Evolutionary conservation across 331 rosid genomes (phyloP).

Genomic region (Malus hybrid): DNA sequence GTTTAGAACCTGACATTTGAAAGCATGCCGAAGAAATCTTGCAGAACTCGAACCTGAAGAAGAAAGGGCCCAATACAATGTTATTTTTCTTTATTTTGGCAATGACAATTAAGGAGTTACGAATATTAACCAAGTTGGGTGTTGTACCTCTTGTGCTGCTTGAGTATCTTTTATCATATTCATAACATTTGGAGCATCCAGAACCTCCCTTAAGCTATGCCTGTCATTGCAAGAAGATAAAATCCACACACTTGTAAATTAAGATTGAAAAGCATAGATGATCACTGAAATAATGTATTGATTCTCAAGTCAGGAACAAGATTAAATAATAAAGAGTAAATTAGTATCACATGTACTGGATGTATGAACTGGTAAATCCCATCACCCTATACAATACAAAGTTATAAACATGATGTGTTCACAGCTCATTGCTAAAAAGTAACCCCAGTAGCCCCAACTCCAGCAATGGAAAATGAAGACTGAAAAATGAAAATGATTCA

Average conservation of each 20-base stretch:
- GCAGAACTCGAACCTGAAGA: conserved; percentile 72
- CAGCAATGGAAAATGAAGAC: background rate
- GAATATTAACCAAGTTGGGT: conserved; percentile 5
- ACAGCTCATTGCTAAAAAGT: background rate
- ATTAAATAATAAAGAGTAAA: background rate
- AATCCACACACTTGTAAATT: background rate
- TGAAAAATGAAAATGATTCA: background rate
- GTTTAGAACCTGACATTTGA: conserved; percentile 73
- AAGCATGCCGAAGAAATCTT: conserved; percentile 87
- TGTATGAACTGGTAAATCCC: background rate
- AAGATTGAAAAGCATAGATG: background rate
- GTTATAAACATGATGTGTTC: background rate
- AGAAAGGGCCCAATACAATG: background rate
- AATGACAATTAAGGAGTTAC: conserved; percentile 5
- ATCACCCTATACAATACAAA: background rate
- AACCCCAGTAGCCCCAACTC: too few relatives aligned
- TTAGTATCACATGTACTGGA: background rate
- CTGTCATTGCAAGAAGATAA: conserved; percentile 25
- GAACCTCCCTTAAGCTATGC: conserved; percentile 90
- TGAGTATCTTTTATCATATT: conserved; percentile 89
- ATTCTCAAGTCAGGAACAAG: background rate
- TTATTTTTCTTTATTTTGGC: background rate
- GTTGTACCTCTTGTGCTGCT: conserved; percentile 88
- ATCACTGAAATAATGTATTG: background rate
- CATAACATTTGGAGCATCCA: conserved; percentile 93